A percentile compares a stretch with the other conserved stretches of the same genome.
phyloP scores from a whole-genome alignment of 108 stramenopile species.

The Cylindrotheca closterium region DNA sequence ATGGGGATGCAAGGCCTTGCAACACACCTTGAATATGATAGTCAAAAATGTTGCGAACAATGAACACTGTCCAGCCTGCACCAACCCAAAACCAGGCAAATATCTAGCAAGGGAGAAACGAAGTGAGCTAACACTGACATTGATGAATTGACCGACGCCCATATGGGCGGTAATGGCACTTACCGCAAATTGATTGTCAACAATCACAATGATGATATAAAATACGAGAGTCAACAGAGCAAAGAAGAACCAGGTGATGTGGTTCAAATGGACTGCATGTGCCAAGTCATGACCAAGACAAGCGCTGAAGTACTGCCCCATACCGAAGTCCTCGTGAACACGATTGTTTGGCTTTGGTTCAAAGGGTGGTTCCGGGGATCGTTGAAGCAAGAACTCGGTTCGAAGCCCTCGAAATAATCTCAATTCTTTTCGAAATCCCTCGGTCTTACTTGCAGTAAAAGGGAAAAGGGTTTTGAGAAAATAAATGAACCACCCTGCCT shows the following conservation, averaged over 20 bases:
- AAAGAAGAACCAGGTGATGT: constrained; percentile 35
- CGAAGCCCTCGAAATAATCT: constrained; percentile 25
- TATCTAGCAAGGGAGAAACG: constrained; percentile 11
- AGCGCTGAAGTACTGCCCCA: constrained; percentile 37
- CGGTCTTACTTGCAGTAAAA: neutral
- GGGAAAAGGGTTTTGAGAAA: neutral
- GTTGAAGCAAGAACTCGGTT: constrained; percentile 40
- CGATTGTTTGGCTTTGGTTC: constrained; percentile 10
- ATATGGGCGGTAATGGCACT: neutral
- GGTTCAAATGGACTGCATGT: constrained; percentile 31
- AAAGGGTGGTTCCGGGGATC: constrained; percentile 30
- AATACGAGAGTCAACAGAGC: constrained; percentile 25
- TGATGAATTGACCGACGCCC: neutral
- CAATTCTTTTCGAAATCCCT: neutral
- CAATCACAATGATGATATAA: constrained; percentile 7
- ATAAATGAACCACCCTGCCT: neutral
- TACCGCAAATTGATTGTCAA: constrained; percentile 22
- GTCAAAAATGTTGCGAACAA: constrained; percentile 25
- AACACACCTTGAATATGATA: constrained; percentile 16
- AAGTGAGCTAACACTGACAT: neutral
- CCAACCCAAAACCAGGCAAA: constrained; percentile 38
- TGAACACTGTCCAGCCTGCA: constrained; percentile 23
- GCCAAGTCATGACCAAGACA: constrained; percentile 19
- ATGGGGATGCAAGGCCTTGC: constrained; percentile 9
- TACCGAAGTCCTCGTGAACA: constrained; percentile 30